These are phyloP conservation scores for Blastobotrys serpentis DNA, from an alignment of 1,139 yeast genomes.

Conservation along the genomic window DNA sequence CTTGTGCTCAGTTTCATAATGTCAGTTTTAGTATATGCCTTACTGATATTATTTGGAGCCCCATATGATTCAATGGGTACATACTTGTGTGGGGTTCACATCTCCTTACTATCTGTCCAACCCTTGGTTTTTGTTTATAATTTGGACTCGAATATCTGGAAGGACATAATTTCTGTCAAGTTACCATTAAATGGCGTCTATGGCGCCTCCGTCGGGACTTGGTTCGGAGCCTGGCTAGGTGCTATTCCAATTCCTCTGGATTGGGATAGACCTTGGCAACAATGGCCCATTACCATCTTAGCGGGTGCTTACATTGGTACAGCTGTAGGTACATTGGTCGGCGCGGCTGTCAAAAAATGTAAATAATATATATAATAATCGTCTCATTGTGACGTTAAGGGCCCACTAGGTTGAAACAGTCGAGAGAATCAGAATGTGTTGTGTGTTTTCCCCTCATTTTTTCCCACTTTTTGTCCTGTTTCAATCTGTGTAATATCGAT, in stretches of 20 bases:
- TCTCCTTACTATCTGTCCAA: slow-evolving; percentile 58
- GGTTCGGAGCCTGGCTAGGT: slow-evolving; percentile 87
- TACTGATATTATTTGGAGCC: slow-evolving; percentile 78
- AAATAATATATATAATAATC: background rate
- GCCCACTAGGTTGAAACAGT: too few relatives aligned
- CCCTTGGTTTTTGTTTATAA: slow-evolving; percentile 65
- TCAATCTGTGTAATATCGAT: too few relatives aligned
- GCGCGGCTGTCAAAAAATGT: slow-evolving; percentile 21
- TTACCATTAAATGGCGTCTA: slow-evolving; percentile 36
- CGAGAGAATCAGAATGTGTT: too few relatives aligned
- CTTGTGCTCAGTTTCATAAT: slow-evolving; percentile 43
- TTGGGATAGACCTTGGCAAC: slow-evolving; percentile 98
- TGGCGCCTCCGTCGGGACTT: slow-evolving; percentile 49
- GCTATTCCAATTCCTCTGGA: slow-evolving; percentile 92
- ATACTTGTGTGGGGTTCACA: slow-evolving; percentile 60
- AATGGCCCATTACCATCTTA: slow-evolving; percentile 90
- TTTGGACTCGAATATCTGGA: slow-evolving; percentile 52
- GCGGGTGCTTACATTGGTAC: slow-evolving; percentile 79
- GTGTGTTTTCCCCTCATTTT: too few relatives aligned
- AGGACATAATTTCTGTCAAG: slow-evolving; percentile 39
- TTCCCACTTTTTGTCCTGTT: too few relatives aligned
- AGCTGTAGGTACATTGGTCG: slow-evolving; percentile 50
- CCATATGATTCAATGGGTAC: slow-evolving; percentile 70
- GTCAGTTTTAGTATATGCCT: slow-evolving; percentile 52
- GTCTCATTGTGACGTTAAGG: too few relatives aligned